These are phyloP conservation scores for Diaporthe longicolla DNA, from an alignment of 2,329 filamentous ascomycete genomes.

Conservation along the genomic window DNA sequence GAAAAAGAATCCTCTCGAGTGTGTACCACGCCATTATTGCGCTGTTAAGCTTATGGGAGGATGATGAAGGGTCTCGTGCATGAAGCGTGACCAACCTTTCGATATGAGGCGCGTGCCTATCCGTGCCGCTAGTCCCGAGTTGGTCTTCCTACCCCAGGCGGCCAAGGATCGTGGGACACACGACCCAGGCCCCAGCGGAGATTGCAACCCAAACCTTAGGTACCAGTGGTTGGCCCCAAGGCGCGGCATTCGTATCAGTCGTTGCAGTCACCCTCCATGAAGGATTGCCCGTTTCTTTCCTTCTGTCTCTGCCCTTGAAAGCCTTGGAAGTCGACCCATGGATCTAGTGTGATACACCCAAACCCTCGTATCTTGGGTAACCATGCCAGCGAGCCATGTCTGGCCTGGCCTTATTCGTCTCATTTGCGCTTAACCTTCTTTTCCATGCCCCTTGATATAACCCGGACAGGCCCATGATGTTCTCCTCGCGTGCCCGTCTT, in stretches of 20 bases:
- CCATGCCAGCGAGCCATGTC: slow-evolving; percentile 21
- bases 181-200: slow-evolving; percentile 33
- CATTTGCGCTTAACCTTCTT: slow-evolving; percentile 26
- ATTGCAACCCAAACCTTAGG: slow-evolving; percentile 33
- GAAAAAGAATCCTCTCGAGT: neutral
- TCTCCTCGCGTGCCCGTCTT: slow-evolving; percentile 8
- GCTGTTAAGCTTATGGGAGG: slow-evolving; percentile 29
- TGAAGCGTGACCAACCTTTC: slow-evolving; percentile 28
- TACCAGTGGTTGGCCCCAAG: slow-evolving; percentile 21
- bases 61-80: slow-evolving; percentile 29
- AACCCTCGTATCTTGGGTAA: slow-evolving; percentile 30
- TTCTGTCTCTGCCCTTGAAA: neutral
- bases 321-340: neutral
- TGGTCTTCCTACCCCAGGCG: neutral
- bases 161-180: slow-evolving; percentile 34
- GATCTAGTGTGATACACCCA: slow-evolving; percentile 9
- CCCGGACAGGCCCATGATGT: slow-evolving; percentile 3
- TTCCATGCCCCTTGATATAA: slow-evolving; percentile 11
- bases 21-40: slow-evolving; percentile 27
- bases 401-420: slow-evolving; percentile 8
- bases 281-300: slow-evolving; percentile 1
- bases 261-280: slow-evolving; percentile 27
- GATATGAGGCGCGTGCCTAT: slow-evolving; percentile 33
- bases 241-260: slow-evolving; percentile 30
- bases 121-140: slow-evolving; percentile 25